A percentile compares a stretch with the other conserved stretches of the same genome.
Evolutionary conservation across 176 grass and related monocot species (phyloP).

Genomic region (Saccharum spontaneum): DNA sequence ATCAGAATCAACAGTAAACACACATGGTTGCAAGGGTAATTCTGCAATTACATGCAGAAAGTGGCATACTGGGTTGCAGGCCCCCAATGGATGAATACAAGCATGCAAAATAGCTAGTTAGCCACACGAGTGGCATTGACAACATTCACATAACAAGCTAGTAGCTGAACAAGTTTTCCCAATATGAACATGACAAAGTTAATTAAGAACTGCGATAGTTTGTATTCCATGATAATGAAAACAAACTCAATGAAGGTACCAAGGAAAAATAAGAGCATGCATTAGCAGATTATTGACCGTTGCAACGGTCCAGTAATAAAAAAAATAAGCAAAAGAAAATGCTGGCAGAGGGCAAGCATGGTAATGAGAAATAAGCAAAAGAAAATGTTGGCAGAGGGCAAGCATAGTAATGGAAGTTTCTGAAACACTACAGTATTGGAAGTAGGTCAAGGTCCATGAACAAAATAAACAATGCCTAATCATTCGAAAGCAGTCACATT

Average conservation of each 20-base stretch:
- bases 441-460: too few relatives aligned
- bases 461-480: too few relatives aligned
- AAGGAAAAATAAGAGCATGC: not conserved
- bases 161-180: not conserved
- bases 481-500: too few relatives aligned
- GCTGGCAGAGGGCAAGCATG: not conserved
- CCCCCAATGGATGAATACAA: not conserved
- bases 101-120: not conserved
- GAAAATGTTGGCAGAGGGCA: not conserved
- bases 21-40: too few relatives aligned
- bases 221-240: not conserved
- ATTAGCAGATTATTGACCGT: not conserved
- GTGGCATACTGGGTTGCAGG: not conserved
- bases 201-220: not conserved
- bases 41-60: too few relatives aligned
- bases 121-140: not conserved
- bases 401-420: slow-evolving; percentile 10
- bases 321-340: not conserved
- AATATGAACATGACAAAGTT: too few relatives aligned
- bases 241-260: not conserved
- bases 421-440: not conserved
- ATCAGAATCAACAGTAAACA: not conserved
- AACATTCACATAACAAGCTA: slow-evolving; percentile 15
- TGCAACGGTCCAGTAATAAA: not conserved
- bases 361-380: slow-evolving; percentile 14